Conservation (phyloP, 169 alveolate species). For the Cryptosporidium ryanae region DNA sequence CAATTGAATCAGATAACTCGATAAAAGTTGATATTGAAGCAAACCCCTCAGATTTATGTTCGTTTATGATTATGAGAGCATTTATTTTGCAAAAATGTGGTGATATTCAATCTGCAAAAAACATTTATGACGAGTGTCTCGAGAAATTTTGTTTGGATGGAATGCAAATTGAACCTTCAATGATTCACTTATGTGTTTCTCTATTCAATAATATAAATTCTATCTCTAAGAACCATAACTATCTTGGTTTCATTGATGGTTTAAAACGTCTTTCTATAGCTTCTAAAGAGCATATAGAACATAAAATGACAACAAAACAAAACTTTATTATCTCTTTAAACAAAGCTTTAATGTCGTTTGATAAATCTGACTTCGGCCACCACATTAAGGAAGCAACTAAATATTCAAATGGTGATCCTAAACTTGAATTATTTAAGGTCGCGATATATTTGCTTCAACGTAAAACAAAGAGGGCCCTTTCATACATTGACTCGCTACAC, state of each 20-base stretch:
- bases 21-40: neutral
- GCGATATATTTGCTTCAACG: constrained; percentile 38
- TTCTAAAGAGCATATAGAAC: constrained; percentile 52
- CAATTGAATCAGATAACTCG: neutral
- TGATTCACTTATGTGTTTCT: constrained; percentile 58
- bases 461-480: constrained; percentile 33
- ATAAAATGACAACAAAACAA: constrained; percentile 50
- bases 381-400: constrained; percentile 50
- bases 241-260: constrained; percentile 41
- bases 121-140: constrained; percentile 32
- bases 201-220: constrained; percentile 17
- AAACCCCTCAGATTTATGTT: constrained; percentile 46
- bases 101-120: constrained; percentile 10
- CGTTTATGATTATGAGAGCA: constrained; percentile 51
- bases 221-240: constrained; percentile 6
- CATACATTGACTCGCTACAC: constrained; percentile 18
- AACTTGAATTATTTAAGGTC: constrained; percentile 51
- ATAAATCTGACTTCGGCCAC: constrained; percentile 12
- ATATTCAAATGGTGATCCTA: constrained; percentile 9
- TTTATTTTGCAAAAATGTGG: constrained; percentile 50
- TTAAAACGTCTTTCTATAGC: constrained; percentile 71
- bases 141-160: constrained; percentile 36
- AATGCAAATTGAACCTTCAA: constrained; percentile 49
- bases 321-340: constrained; percentile 53
- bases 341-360: constrained; percentile 48